Percentiles rank a stretch among this genome's conserved stretches.
phyloP scores from a whole-genome alignment of 163 green algal genomes.

The Scenedesmus sp. region DNA sequence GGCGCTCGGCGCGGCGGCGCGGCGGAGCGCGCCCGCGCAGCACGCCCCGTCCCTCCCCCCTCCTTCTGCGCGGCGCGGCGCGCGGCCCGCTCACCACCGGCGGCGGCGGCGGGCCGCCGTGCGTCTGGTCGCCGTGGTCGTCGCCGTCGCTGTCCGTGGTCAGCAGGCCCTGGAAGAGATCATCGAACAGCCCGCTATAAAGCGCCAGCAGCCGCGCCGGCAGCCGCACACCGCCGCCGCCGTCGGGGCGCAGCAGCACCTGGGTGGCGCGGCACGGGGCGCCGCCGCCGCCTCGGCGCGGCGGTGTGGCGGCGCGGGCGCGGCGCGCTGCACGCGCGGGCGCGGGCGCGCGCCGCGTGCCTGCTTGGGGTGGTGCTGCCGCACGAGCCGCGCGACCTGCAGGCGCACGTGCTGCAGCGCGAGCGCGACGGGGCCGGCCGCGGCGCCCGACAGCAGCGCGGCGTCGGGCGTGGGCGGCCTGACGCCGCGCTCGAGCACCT shows the following conservation, averaged over 20 bases:
- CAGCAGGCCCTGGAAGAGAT: constrained; percentile 38
- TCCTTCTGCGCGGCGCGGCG: no score
- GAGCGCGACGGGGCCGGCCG: not conserved
- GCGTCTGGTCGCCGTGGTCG: no score
- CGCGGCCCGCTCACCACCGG: constrained; percentile 1
- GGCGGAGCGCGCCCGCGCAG: no score
- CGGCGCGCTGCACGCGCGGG: no score
- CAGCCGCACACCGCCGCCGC: constrained; percentile 26
- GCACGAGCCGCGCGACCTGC: constrained; percentile 28
- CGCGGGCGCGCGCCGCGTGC: no score
- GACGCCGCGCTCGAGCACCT: constrained; percentile 31
- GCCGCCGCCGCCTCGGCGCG: no score
- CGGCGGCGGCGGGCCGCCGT: not conserved
- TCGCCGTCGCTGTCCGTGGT: constrained; percentile 3
- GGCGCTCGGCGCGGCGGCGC: no score
- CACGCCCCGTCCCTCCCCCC: no score
- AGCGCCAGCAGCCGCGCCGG: constrained; percentile 35
- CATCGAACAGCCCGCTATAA: constrained; percentile 39
- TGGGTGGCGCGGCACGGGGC: no score
- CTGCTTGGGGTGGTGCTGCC: constrained; percentile 17
- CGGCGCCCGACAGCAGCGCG: constrained; percentile 8
- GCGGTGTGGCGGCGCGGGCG: no score
- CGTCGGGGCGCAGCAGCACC: constrained; percentile 39
- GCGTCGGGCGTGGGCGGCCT: constrained; percentile 33
- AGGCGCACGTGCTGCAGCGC: constrained; percentile 38